Percentiles rank a stretch among this genome's conserved stretches.
Evolutionary conservation across 208 protist genomes (phyloP).

Genomic region (Jaenimonas drosophilae): DNA sequence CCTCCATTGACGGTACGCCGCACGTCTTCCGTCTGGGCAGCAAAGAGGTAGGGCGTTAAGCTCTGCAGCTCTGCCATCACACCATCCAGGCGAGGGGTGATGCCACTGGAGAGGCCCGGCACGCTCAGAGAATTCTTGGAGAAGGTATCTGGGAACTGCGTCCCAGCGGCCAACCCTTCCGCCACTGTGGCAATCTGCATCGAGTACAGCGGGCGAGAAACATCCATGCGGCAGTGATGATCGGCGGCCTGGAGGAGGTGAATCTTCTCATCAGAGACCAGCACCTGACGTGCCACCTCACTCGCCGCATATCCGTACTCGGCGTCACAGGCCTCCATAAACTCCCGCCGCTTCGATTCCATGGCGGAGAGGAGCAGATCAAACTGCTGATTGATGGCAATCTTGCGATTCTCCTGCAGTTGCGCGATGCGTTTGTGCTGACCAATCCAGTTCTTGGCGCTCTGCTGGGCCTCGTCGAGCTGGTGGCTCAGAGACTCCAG

Average conservation of each 20-base stretch:
- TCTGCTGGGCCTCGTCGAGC: conserved; percentile 41
- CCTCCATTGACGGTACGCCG: too few relatives aligned
- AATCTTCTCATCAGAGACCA: conserved; percentile 66
- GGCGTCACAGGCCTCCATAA: conserved; percentile 60
- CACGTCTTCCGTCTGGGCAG: too few relatives aligned
- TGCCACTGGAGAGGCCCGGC: conserved; percentile 19
- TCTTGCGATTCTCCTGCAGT: conserved; percentile 48
- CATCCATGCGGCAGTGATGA: conserved; percentile 51
- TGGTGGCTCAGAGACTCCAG: conserved; percentile 44
- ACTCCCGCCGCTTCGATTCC: conserved; percentile 59
- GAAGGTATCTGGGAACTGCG: conserved; percentile 36
- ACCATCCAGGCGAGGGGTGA: conserved; percentile 57
- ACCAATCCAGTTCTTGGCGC: conserved; percentile 42
- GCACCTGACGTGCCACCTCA: conserved; percentile 58
- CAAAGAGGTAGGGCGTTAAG: conserved; percentile 13
- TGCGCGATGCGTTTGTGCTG: conserved; percentile 70
- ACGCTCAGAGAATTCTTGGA: conserved; percentile 36
- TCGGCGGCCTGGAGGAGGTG: conserved; percentile 55
- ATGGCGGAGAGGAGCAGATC: conserved; percentile 61
- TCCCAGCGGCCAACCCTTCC: conserved; percentile 31
- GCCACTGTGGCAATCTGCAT: conserved; percentile 85
- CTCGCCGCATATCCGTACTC: conserved; percentile 57
- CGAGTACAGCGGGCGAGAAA: conserved; percentile 48
- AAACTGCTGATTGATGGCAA: conserved; percentile 67
- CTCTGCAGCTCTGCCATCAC: conserved; percentile 58